Conservation (phyloP, 2,329 filamentous ascomycete genomes). For the Alternaria viburni region DNA sequence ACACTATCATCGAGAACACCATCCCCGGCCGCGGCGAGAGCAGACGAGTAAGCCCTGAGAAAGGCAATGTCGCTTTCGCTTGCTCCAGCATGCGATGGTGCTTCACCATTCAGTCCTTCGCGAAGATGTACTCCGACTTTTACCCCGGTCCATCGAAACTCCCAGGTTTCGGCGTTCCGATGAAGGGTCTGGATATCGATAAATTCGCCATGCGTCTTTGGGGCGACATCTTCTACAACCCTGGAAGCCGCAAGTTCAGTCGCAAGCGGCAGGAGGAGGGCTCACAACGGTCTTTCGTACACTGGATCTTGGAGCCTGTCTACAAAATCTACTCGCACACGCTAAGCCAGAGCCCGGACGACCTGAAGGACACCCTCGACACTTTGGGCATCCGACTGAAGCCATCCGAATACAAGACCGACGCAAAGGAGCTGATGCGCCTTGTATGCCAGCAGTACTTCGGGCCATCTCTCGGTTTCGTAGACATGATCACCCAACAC, state of each 20-base stretch:
- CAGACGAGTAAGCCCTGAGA: conserved; percentile 87
- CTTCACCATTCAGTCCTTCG: conserved; percentile 92
- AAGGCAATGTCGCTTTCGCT: conserved; percentile 97
- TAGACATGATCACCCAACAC: conserved; percentile 93
- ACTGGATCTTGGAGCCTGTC: conserved; percentile 94
- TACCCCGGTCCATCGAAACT: conserved; percentile 66
- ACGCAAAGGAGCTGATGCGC: conserved; percentile 87
- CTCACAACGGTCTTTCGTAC: conserved; percentile 85
- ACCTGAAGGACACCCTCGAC: conserved; percentile 78
- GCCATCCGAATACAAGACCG: conserved; percentile 87
- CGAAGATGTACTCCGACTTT: conserved; percentile 92
- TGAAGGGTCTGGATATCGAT: conserved; percentile 67
- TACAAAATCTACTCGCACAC: conserved; percentile 98
- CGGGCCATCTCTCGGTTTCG: conserved; percentile 84
- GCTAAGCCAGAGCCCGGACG: conserved; percentile 85
- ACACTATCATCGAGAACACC: conserved; percentile 89
- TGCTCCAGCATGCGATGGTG: conserved; percentile 96
- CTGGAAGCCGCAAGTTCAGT: conserved; percentile 86
- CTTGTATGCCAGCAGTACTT: conserved; percentile 96
- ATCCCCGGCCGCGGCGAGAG: conserved; percentile 80
- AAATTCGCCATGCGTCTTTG: conserved; percentile 88
- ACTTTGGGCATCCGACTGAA: conserved; percentile 85
- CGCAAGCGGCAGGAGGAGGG: conserved; percentile 82
- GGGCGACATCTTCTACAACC: conserved; percentile 98
- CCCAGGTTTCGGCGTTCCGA: conserved; percentile 42